These are phyloP conservation scores for Lactuca sativa DNA, from an alignment of 129 eudicot species.

Conservation along the genomic window DNA sequence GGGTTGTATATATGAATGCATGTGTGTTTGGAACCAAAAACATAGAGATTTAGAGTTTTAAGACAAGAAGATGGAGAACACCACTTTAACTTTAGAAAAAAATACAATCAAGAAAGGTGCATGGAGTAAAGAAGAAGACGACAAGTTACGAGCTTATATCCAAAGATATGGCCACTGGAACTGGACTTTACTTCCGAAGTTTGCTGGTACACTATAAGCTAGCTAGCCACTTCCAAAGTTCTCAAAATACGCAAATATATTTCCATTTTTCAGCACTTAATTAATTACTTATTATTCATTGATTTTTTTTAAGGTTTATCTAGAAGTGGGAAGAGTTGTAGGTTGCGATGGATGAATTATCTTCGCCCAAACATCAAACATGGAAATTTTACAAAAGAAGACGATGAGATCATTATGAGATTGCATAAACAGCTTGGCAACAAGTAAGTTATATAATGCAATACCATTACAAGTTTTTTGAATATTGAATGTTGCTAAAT, in stretches of 20 bases:
- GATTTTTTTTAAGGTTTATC: slow-evolving; percentile 22
- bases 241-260: not conserved
- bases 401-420: slow-evolving; percentile 37
- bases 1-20: too few relatives aligned
- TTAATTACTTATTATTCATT: not conserved
- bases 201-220: slow-evolving; percentile 38
- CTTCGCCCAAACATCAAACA: slow-evolving; percentile 35
- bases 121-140: slow-evolving; percentile 66
- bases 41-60: not conserved
- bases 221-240: not conserved
- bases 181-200: slow-evolving; percentile 55
- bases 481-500: not conserved
- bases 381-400: slow-evolving; percentile 40
- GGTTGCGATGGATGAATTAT: slow-evolving; percentile 49
- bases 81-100: slow-evolving; percentile 28
- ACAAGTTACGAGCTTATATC: slow-evolving; percentile 42
- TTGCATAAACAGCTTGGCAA: slow-evolving; percentile 37
- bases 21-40: not conserved
- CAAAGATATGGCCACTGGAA: slow-evolving; percentile 57
- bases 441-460: slow-evolving; percentile 27
- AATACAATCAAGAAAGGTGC: slow-evolving; percentile 48
- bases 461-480: too few relatives aligned
- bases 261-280: not conserved
- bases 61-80: slow-evolving; percentile 13
- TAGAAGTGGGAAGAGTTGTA: slow-evolving; percentile 53